Conservation (phyloP, 1,139 yeast genomes). For the Protomyces inouyei region DNA sequence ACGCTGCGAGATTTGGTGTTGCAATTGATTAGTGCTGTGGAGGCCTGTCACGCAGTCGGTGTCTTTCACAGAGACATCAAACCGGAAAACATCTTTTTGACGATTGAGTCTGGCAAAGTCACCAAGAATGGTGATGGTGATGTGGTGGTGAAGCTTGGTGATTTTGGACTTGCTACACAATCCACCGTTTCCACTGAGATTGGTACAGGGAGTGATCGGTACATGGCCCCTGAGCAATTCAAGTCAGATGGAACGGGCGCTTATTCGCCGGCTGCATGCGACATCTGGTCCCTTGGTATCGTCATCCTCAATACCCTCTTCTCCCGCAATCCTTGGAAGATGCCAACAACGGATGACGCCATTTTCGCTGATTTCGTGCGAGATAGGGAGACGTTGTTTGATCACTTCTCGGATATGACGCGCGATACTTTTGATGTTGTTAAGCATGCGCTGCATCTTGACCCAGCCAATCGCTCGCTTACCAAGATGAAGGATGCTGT, state of each 20-base stretch:
- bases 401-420: constrained; percentile 85
- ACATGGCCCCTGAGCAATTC: constrained; percentile 92
- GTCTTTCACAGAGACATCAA: constrained; percentile 91
- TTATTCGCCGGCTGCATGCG: constrained; percentile 83
- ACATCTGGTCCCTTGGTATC: constrained; percentile 90
- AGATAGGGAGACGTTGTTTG: constrained; percentile 84
- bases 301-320: constrained; percentile 79
- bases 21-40: constrained; percentile 77
- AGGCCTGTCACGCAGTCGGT: constrained; percentile 81
- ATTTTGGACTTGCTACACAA: constrained; percentile 89
- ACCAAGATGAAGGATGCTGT: constrained; percentile 57
- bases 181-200: constrained; percentile 62
- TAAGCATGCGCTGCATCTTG: constrained; percentile 71
- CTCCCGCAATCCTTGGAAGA: constrained; percentile 80
- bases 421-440: constrained; percentile 79
- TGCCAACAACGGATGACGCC: constrained; percentile 80
- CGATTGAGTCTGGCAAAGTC: constrained; percentile 56
- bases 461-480: constrained; percentile 79
- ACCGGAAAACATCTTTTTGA: constrained; percentile 76
- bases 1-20: constrained; percentile 67
- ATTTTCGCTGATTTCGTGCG: constrained; percentile 81
- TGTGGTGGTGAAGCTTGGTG: constrained; percentile 83
- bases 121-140: constrained; percentile 79
- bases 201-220: constrained; percentile 89
- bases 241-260: constrained; percentile 47